Base-by-base conservation (phyloP, 495 filamentous ascomycete species). In the Hyaloscypha finlandica region DNA sequence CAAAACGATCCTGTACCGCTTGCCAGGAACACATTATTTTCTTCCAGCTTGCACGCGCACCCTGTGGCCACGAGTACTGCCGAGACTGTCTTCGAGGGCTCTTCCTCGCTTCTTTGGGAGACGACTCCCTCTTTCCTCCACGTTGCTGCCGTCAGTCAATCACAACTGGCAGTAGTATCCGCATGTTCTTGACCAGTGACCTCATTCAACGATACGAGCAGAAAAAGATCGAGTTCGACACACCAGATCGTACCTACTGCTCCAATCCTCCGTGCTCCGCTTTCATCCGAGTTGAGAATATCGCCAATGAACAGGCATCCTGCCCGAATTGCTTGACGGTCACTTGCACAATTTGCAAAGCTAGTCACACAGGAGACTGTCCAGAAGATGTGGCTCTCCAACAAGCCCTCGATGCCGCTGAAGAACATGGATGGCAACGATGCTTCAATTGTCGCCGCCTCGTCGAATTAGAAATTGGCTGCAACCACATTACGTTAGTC, bases 281-380 rank as follows among this genome's bases (percentile, higher is more conserved):
- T 12, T 75, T 75, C 53, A 69, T 73, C 45, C 54, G 4, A 20
- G 14, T n/a, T 6, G 37, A 58, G 25, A 20, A 45, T 37, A 73
- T 73, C 55, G 14, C 42, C 5, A 58, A 63, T 48, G 66, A 64
- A 25, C 31, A 58, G 39, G 81, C 77, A 6, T 64, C 63, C 25
- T 84, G 80, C 61, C 58, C 71, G 8, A 53, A 70, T 16, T 84
- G 81, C 67, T 45, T 56, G 19, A 57, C 39, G 19, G 63, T 54
- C 6, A 82, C 80, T 22, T 84, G 81, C 67, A 76, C 76, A 6
- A 63, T 71, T 29, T 84, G 82, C 74, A 53, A 30, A 4, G 30
- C 25, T 2, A 39, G 4, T 25, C 68, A 70, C 60, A 30, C 30
- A n/a, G 68, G 68, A 37, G 64, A 69, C n/a, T 73, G 63, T 39